Conservation (phyloP, 2,329 filamentous ascomycete genomes). For the Arthrobotrys pseudoclavata region DNA sequence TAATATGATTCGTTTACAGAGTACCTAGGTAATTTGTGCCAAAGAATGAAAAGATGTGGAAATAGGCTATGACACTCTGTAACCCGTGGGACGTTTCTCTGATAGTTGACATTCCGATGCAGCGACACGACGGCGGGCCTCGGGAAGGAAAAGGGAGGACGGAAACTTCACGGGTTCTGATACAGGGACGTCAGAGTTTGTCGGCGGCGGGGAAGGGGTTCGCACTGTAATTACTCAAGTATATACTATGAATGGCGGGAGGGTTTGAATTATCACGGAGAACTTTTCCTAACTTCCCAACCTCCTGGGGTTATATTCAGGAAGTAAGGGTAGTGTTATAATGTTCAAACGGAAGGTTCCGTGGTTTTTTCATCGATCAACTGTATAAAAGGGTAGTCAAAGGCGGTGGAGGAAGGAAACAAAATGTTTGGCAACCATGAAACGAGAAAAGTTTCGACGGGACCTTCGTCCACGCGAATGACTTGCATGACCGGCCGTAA, state of each 20-base stretch:
- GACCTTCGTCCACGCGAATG: constrained; percentile 21
- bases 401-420: constrained; percentile 37
- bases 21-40: not conserved
- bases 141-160: constrained; percentile 35
- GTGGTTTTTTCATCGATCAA: not conserved
- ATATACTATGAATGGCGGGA: constrained; percentile 3
- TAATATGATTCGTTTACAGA: constrained; percentile 21
- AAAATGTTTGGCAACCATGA: constrained; percentile 6
- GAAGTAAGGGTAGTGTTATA: constrained; percentile 2
- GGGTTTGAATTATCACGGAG: constrained; percentile 23
- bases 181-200: constrained; percentile 24
- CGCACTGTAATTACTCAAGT: not conserved
- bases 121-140: constrained; percentile 28
- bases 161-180: constrained; percentile 28
- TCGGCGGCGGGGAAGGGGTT: constrained; percentile 11
- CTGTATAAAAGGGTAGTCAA: constrained; percentile 29
- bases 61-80: constrained; percentile 21
- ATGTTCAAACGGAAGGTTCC: constrained; percentile 4
- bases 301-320: not conserved
- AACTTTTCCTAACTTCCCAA: constrained; percentile 6
- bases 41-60: constrained; percentile 16
- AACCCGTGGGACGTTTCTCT: constrained; percentile 25
- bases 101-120: constrained; percentile 34
- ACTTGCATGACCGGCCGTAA: constrained; percentile 27
- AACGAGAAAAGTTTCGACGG: constrained; percentile 37